Evolutionary conservation across 192 early-diverging fungal species (phyloP), one percentile per base, ranked within the genome.

Genomic region (Backusella circina): DNA sequence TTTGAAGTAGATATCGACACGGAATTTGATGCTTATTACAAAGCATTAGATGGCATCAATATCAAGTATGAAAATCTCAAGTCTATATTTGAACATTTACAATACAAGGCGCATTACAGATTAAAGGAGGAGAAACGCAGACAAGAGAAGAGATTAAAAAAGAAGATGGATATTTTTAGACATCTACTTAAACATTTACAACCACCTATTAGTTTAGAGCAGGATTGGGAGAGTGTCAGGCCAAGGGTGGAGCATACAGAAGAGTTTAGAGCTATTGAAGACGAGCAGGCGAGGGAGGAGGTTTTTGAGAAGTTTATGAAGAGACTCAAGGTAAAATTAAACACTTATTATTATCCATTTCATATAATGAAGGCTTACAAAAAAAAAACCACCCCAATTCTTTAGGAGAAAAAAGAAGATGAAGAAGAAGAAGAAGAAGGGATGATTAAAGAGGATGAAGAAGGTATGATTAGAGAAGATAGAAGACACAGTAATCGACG

Each of bases 101-200:
- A 81, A 54, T 32, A 65, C 15, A 92, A 90, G 80, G 92, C 88
- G 3, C 70, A 81, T 32, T 80, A 84, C 18, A 78, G 84, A 66
- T 81, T 85, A 51, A 90, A 93, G 44, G 95, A 97, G 44, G 93
- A 94, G 26, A 86, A 86, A 47, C 87, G 92, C 33, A 80, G 90
- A 33, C 84, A 90, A 67, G 91, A 91, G 70, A 93, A 89, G 36
- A 86, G 89, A 67, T 77, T 89, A 1, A 86, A 88, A 50, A 91
- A 92, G 73, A 91, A 91, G 57, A 84, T 94, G 77, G 95, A 97
- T 69, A 90, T 88, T 16, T 90, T 97, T 70, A 91, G 88, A 72
- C 90, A 87, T 61, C 82, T 87, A 28, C 83, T 98, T 35, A 93
- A 93, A 72, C 79, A 88, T 21, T 79, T 81, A 5, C 26, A 61